Evolutionary conservation across 441 rosid genomes (phyloP), one percentile per base, ranked within the genome.

Genomic region (Erodium trifolium): DNA sequence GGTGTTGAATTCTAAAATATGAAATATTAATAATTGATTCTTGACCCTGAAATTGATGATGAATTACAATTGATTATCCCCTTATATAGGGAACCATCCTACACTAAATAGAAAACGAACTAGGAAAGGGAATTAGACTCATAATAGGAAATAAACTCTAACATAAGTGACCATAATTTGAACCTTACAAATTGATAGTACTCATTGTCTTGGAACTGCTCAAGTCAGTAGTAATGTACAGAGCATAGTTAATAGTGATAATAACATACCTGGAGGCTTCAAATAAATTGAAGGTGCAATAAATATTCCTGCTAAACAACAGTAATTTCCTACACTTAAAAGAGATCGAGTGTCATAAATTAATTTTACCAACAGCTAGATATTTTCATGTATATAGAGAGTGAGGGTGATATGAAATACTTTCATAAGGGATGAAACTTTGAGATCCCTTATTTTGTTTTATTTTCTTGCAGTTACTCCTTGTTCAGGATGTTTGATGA

Each of bases 401-500:
- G 27, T 34, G 4, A 34, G 37, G 23, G 11, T 18, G 9, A 16
- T 55, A 55, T 17, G 23, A 14, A 55, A 13, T 55, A n/a, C 62
- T 55, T 55, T 16, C 62, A 7, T 17, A 16, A 55, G 19, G 14
- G 62, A 8, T 55, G 62, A 16, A 55, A 55, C 62, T 23, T 55
- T 55, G 17, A 27, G 0, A 43, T 60, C 19, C 70, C 27, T 23
- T 23, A 2, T 59, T 34, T 53, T 55, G 10, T 35, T 53, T 72
- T 70, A 23, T 67, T 39, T 57, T 76, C 72, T 43, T 83, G 75
- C 88, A 91, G 99, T 77, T 93, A 93, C 66, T 75, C 97, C 53
- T 77, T 93, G 75, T 93, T 85, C 84, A 83, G 82, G 72, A 93
- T 89, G 99, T 93, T 93, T 76, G 97, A 93, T 74, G 99, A 91